Evolutionary conservation across 208 protist species (phyloP).

Genomic region (Novymonas esmeraldas): DNA sequence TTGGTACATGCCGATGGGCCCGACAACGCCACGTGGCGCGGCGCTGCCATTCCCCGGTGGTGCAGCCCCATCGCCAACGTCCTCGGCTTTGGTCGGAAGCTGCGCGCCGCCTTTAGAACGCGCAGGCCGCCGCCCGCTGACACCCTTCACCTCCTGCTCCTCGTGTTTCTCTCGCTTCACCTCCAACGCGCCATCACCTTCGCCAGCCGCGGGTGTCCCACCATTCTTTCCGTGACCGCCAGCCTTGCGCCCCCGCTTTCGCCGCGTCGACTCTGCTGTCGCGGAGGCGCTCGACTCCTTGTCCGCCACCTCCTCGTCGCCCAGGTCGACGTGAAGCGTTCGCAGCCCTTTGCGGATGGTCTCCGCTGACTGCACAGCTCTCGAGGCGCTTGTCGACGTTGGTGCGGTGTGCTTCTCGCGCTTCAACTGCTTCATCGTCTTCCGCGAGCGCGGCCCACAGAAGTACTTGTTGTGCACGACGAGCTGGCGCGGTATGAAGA

Average conservation of each 20-base stretch:
- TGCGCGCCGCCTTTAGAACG: background rate
- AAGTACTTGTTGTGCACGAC: conserved; percentile 94
- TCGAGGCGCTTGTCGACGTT: conserved; percentile 5
- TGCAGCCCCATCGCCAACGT: background rate
- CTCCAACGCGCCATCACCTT: background rate
- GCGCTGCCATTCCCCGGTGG: conserved; percentile 24
- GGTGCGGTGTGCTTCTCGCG: conserved; percentile 59
- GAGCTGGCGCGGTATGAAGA: conserved; percentile 90
- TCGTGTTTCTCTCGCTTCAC: conserved; percentile 26
- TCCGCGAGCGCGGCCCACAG: conserved; percentile 88
- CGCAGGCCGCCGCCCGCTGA: background rate
- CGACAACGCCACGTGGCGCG: conserved; percentile 43
- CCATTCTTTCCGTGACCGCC: background rate
- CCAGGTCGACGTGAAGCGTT: conserved; percentile 76
- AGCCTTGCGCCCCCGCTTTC: conserved; percentile 8
- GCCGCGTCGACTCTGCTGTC: background rate
- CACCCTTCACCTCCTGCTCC: conserved; percentile 1
- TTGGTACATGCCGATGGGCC: conserved; percentile 89
- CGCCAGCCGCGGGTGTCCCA: background rate
- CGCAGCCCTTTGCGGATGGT: conserved; percentile 84
- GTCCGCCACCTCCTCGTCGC: conserved; percentile 15
- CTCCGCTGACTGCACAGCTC: conserved; percentile 58
- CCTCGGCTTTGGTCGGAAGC: background rate
- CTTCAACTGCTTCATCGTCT: conserved; percentile 84
- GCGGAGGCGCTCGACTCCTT: background rate